Evolutionary conservation across 2,329 filamentous ascomycete species (phyloP).

Genomic region (Botrytis hyacinthi): DNA sequence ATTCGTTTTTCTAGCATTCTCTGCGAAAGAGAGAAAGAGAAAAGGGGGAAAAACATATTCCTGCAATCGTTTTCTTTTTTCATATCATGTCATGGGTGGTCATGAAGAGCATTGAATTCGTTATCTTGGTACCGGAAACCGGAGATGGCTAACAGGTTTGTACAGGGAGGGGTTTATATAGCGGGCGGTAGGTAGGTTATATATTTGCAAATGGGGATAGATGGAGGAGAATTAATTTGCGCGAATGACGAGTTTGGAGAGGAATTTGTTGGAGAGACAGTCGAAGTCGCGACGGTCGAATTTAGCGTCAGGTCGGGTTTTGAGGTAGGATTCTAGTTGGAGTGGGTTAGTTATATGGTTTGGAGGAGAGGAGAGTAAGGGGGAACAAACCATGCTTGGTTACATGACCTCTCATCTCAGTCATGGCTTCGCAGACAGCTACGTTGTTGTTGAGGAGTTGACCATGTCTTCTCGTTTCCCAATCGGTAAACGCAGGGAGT

Average conservation of each 20-base stretch:
- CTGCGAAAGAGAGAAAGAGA: neutral
- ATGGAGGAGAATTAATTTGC: conserved; percentile 64
- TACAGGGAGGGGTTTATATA: conserved; percentile 37
- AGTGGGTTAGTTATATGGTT: conserved; percentile 44
- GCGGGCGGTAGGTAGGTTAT: conserved; percentile 22
- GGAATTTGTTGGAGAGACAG: conserved; percentile 93
- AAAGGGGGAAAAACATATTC: neutral
- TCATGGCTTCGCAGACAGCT: conserved; percentile 93
- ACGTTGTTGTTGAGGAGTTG: conserved; percentile 86
- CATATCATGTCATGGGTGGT: conserved; percentile 6
- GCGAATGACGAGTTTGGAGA: conserved; percentile 93
- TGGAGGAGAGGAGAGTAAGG: neutral
- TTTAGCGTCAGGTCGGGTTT: conserved; percentile 69
- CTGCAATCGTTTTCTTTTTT: neutral
- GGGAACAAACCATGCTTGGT: conserved; percentile 79
- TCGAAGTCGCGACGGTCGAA: conserved; percentile 94
- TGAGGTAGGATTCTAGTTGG: conserved; percentile 75
- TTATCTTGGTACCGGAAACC: neutral
- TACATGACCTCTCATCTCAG: conserved; percentile 88
- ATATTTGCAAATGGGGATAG: conserved; percentile 30
- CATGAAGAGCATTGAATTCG: conserved; percentile 13
- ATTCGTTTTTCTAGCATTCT: neutral
- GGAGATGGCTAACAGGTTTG: conserved; percentile 19
- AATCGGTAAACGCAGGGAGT: conserved; percentile 86
- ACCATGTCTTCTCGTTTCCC: conserved; percentile 89